phyloP scores from a whole-genome alignment of 2,329 filamentous ascomycete genomes.

The Lasiodiplodia sp. region DNA sequence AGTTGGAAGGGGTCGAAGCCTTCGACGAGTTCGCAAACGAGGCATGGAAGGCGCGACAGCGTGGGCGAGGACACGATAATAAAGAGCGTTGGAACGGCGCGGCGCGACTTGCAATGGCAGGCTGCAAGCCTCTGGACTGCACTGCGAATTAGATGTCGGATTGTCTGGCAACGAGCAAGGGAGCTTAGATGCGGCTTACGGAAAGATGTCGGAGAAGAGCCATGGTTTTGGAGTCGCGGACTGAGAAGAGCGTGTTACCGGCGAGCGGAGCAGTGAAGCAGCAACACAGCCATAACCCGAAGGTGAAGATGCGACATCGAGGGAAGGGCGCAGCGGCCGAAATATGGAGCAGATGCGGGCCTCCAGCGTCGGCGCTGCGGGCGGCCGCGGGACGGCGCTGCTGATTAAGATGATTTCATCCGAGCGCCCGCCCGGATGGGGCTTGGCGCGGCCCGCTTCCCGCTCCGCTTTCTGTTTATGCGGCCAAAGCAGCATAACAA shows the following conservation, averaged over 20 bases:
- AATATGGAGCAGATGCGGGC: constrained; percentile 28
- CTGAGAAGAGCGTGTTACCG: constrained; percentile 14
- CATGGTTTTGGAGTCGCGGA: constrained; percentile 19
- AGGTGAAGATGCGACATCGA: constrained; percentile 15
- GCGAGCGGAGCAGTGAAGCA: constrained; percentile 8
- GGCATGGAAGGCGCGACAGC: constrained; percentile 10
- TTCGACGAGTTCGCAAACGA: constrained; percentile 33
- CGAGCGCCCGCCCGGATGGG: constrained; percentile 2
- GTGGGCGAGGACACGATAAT: neutral
- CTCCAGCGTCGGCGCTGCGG: constrained; percentile 8
- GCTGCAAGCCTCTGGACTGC: constrained; percentile 38
- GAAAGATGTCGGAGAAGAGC: constrained; percentile 30
- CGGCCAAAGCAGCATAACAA: neutral
- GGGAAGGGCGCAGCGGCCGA: neutral
- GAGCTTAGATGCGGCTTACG: constrained; percentile 29
- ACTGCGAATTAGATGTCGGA: constrained; percentile 25
- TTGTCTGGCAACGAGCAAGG: constrained; percentile 15
- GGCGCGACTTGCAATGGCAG: constrained; percentile 39
- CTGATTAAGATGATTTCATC: constrained; percentile 29
- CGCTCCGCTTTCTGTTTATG: constrained; percentile 6
- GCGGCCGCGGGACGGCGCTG: constrained; percentile 2
- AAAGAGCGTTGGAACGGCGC: constrained; percentile 3
- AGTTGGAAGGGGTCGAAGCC: constrained; percentile 34
- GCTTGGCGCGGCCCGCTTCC: constrained; percentile 25
- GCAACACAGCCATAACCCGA: constrained; percentile 20